A percentile compares a stretch with the other conserved stretches of the same genome.
Evolutionary conservation across 495 filamentous ascomycete species (phyloP).

Genomic region (Penicillium antarcticum): DNA sequence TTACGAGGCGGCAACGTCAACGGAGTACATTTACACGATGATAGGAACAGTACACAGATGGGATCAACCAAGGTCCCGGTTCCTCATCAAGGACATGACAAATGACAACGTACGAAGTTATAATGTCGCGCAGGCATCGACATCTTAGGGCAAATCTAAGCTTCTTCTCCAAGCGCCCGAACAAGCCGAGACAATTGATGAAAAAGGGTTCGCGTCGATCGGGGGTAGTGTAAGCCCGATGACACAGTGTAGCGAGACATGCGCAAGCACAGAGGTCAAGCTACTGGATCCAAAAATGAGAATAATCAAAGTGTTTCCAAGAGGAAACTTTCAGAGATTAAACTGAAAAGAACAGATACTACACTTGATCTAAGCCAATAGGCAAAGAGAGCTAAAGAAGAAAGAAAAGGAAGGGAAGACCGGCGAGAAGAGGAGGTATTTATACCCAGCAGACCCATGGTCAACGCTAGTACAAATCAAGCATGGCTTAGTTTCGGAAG

Average conservation of each 20-base stretch:
- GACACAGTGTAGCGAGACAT: constrained; percentile 73
- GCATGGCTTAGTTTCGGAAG: too few species aligned
- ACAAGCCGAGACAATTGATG: constrained; percentile 54
- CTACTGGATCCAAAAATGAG: constrained; percentile 66
- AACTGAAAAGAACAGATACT: constrained; percentile 99
- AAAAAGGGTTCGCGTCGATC: constrained; percentile 78
- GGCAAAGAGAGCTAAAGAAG: constrained; percentile 57
- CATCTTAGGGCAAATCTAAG: too few species aligned
- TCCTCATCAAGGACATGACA: too few species aligned
- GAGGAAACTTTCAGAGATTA: constrained; percentile 73
- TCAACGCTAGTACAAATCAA: constrained; percentile 17
- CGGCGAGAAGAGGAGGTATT: constrained; percentile 16
- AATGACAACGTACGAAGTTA: too few species aligned
- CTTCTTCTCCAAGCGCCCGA: constrained; percentile 63
- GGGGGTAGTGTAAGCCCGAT: constrained; percentile 85
- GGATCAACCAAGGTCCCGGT: too few species aligned
- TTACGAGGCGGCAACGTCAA: too few species aligned
- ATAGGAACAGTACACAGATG: too few species aligned
- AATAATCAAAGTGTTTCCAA: constrained; percentile 76
- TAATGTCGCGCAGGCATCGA: too few species aligned
- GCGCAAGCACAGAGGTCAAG: constrained; percentile 77
- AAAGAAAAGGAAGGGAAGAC: constrained; percentile 45
- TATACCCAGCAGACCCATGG: constrained; percentile 22
- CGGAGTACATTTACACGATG: too few species aligned
- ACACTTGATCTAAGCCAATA: constrained; percentile 88